These are phyloP conservation scores for Prunus mongolica DNA, from an alignment of 306 rosid genomes.

Conservation along the genomic window DNA sequence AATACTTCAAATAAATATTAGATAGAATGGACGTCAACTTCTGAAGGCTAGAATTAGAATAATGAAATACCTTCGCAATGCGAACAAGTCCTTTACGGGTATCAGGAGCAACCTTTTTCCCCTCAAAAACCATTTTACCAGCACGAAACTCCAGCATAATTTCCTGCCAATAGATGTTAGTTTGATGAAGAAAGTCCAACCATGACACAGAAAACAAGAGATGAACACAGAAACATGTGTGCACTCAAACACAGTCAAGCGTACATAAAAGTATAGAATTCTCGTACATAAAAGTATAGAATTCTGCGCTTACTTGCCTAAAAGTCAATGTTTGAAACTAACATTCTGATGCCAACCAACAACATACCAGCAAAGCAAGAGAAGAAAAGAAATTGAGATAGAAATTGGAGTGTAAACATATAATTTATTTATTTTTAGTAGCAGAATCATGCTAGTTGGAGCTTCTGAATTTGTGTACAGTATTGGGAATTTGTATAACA, in stretches of 20 bases:
- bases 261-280: neutral
- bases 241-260: neutral
- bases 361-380: neutral
- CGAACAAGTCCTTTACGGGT: constrained; percentile 86
- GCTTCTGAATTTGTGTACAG: neutral
- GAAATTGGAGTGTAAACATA: neutral
- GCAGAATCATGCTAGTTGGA: neutral
- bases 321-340: neutral
- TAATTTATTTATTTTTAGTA: neutral
- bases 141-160: constrained; percentile 84
- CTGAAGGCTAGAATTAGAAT: neutral
- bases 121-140: constrained; percentile 81
- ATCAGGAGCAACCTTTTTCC: constrained; percentile 72
- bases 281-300: neutral
- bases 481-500: neutral
- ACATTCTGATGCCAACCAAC: neutral
- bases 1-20: constrained; percentile 1
- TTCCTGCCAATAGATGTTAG: constrained; percentile 51
- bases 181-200: neutral
- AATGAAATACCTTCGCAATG: constrained; percentile 63
- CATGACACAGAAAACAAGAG: neutral
- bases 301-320: neutral
- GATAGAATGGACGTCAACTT: neutral
- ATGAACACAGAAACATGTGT: neutral
- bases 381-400: neutral